phyloP scores from a whole-genome alignment of 495 filamentous ascomycete genomes.

The Wilcoxina mikolae region DNA sequence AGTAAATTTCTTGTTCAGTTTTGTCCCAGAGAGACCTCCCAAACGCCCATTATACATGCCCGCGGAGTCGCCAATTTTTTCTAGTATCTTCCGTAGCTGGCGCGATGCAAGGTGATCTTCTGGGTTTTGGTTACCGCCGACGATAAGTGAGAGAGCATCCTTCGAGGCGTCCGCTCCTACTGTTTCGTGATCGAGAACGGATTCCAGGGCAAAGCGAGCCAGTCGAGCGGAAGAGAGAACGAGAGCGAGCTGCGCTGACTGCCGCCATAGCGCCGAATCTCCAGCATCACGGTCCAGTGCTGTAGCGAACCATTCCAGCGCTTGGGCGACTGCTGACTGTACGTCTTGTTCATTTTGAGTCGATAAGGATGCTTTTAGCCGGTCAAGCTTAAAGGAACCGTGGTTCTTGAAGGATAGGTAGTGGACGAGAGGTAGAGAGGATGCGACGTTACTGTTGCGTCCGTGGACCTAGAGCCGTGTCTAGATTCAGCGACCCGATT shows the following conservation, averaged over 20 bases:
- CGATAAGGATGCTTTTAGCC: conserved; percentile 39
- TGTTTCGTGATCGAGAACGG: conserved; percentile 76
- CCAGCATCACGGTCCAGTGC: conserved; percentile 77
- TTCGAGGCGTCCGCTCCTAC: conserved; percentile 45
- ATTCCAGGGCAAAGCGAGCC: conserved; percentile 76
- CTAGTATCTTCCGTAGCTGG: conserved; percentile 53
- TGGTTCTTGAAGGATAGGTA: conserved; percentile 92
- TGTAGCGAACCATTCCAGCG: conserved; percentile 25
- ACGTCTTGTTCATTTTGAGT: conserved; percentile 23
- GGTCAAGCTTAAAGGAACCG: conserved; percentile 74
- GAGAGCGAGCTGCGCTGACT: conserved; percentile 60
- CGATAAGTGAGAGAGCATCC: conserved; percentile 53
- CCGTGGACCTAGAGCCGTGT: conserved; percentile 17
- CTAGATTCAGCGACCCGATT: background rate
- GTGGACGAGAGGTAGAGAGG: conserved; percentile 63
- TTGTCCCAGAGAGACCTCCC: conserved; percentile 45
- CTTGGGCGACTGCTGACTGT: conserved; percentile 16
- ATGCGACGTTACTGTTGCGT: conserved; percentile 18
- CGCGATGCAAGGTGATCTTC: conserved; percentile 76
- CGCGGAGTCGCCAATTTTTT: conserved; percentile 54
- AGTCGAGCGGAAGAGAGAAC: conserved; percentile 63
- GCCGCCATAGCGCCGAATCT: conserved; percentile 87
- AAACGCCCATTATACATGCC: conserved; percentile 54
- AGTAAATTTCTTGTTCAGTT: conserved; percentile 46
- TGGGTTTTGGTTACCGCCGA: conserved; percentile 23